These are phyloP conservation scores for Nannizziopsis arthrosporioides DNA, from an alignment of 2,329 filamentous ascomycete species.

Conservation along the genomic window DNA sequence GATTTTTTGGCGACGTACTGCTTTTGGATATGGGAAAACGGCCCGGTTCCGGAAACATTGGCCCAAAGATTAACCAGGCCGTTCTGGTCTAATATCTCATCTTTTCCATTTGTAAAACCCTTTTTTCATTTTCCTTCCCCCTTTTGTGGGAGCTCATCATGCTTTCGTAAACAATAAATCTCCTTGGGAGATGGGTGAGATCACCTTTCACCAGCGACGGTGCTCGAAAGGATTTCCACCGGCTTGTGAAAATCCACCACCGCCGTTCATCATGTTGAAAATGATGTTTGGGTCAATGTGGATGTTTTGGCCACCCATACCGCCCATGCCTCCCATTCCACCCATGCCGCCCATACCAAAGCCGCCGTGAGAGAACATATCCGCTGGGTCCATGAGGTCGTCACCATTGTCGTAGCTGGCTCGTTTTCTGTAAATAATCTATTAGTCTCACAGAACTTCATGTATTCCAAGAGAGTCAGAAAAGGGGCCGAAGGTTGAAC, in stretches of 20 bases:
- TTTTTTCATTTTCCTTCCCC: background rate
- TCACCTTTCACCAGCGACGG: conserved; percentile 17
- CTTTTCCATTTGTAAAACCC: background rate
- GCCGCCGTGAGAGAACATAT: conserved; percentile 64
- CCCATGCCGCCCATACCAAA: conserved; percentile 43
- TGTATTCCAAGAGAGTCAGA: background rate
- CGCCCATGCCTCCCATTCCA: conserved; percentile 39
- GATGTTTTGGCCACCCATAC: conserved; percentile 28
- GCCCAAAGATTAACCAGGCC: too few relatives aligned
- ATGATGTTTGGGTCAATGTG: conserved; percentile 64
- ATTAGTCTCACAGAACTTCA: background rate
- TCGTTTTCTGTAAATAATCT: conserved; percentile 53
- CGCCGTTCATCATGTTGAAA: conserved; percentile 71
- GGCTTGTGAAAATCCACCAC: conserved; percentile 41
- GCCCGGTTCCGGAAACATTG: too few relatives aligned
- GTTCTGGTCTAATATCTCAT: too few relatives aligned
- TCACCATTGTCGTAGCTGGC: conserved; percentile 85
- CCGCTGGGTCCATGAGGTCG: conserved; percentile 74
- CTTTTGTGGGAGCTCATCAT: background rate
- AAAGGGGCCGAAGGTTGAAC: conserved; percentile 28
- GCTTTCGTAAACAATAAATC: too few relatives aligned
- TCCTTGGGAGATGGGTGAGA: background rate
- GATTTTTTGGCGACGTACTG: background rate
- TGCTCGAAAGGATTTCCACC: conserved; percentile 35
- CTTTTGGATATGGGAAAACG: background rate